Percentiles rank a stretch among this genome's conserved stretches.
Evolutionary conservation across 164 flowering plant genomes (phyloP).

Genomic region (Tetracentron sinense): DNA sequence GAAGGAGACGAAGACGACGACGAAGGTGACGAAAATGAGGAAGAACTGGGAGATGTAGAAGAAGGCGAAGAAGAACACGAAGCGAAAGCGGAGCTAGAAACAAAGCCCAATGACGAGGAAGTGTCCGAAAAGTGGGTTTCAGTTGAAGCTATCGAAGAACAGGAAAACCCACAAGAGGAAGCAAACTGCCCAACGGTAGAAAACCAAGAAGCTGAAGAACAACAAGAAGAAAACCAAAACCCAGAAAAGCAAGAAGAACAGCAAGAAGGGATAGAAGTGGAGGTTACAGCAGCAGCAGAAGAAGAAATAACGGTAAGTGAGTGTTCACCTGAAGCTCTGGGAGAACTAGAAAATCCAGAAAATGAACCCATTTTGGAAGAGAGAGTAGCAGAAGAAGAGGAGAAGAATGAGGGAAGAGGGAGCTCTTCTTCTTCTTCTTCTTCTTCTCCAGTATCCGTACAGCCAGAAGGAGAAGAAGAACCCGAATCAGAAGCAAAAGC

Average conservation of each 20-base stretch:
- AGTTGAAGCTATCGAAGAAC: slow-evolving; percentile 10
- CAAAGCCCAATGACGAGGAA: slow-evolving; percentile 10
- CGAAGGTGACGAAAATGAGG: slow-evolving; percentile 1
- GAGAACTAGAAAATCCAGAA: slow-evolving; percentile 19
- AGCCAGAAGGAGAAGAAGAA: slow-evolving; percentile 15
- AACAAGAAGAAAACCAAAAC: slow-evolving; percentile 7
- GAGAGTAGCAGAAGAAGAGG: slow-evolving; percentile 13
- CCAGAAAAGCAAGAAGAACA: slow-evolving; percentile 9
- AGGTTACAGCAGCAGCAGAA: slow-evolving; percentile 7
- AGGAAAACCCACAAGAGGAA: slow-evolving; percentile 9
- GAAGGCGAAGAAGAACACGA: slow-evolving; percentile 7
- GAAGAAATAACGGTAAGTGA: slow-evolving; percentile 1
- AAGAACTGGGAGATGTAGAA: slow-evolving; percentile 6
- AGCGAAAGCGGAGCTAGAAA: slow-evolving; percentile 7
- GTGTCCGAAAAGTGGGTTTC: slow-evolving; percentile 10
- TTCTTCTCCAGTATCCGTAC: background rate
- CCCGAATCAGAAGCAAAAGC: slow-evolving; percentile 12
- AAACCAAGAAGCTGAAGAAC: slow-evolving; percentile 5
- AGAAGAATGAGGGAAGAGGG: background rate
- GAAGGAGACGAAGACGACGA: slow-evolving; percentile 10
- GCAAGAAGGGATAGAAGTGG: slow-evolving; percentile 9
- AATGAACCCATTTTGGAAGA: background rate
- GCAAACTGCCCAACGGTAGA: background rate
- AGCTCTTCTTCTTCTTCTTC: slow-evolving; percentile 6
- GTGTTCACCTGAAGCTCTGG: slow-evolving; percentile 14